Percentiles rank a stretch among this genome's conserved stretches.
These are phyloP conservation scores for Cryptococcus neoformans DNA, from an alignment of 1,284 basidiomycete species.

Conservation along the genomic window DNA sequence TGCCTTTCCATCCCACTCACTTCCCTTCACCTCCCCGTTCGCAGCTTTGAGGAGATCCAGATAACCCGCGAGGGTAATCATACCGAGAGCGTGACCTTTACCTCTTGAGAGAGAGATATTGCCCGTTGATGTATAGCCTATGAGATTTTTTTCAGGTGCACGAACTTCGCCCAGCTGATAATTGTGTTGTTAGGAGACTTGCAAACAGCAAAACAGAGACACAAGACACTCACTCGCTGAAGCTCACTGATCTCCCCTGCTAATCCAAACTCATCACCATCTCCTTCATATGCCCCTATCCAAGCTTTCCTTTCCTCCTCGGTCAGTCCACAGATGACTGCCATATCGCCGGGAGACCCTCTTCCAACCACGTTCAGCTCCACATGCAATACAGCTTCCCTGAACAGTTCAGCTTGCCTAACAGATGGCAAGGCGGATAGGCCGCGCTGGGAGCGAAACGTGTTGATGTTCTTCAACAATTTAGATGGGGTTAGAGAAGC, in stretches of 20 bases:
- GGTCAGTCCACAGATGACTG: conserved; percentile 62
- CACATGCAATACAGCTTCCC: conserved; percentile 63
- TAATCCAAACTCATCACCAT: conserved; percentile 16
- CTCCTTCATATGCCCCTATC: conserved; percentile 49
- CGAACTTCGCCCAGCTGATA: conserved; percentile 54
- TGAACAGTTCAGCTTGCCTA: conserved; percentile 53
- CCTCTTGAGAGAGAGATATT: conserved; percentile 73
- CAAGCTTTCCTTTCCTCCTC: conserved; percentile 55
- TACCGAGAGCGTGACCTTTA: conserved; percentile 67
- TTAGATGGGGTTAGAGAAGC: conserved; percentile 23
- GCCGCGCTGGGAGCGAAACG: conserved; percentile 58
- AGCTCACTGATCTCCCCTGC: conserved; percentile 40
- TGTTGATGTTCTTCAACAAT: conserved; percentile 59
- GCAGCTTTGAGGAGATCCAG: conserved; percentile 47
- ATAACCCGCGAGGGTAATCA: conserved; percentile 59
- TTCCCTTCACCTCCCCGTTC: conserved; percentile 31
- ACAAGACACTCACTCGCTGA: conserved; percentile 52
- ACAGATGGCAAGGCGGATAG: conserved; percentile 51
- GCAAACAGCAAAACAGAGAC: conserved; percentile 6
- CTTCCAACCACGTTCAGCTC: conserved; percentile 59
- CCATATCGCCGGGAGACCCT: conserved; percentile 71
- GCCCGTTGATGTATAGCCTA: conserved; percentile 78
- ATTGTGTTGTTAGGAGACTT: background rate
- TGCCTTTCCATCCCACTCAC: conserved; percentile 12
- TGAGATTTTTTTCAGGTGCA: conserved; percentile 53